Percentiles rank a stretch among this genome's conserved stretches.
These are phyloP conservation scores for Gnaphalium uliginosum DNA, from an alignment of 129 eudicot species.

Conservation along the genomic window DNA sequence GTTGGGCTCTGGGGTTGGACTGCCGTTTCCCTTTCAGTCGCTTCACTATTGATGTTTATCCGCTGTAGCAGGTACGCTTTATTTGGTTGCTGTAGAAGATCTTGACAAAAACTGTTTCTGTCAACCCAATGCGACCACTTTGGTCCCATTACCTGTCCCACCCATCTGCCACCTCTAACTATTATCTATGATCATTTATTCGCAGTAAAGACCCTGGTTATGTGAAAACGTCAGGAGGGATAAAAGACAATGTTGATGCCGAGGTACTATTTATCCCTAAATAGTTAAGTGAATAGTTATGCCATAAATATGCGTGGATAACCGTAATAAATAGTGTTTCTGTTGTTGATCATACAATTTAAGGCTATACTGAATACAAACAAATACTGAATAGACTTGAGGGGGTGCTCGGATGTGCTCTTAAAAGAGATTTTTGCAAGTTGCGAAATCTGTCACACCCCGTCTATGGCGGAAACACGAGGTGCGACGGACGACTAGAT, in stretches of 20 bases:
- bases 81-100: not conserved
- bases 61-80: conserved; percentile 78
- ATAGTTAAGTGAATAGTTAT: not conserved
- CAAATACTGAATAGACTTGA: conserved; percentile 3
- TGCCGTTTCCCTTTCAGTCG: conserved; percentile 65
- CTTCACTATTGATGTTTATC: conserved; percentile 61
- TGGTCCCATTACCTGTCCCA: not conserved
- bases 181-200: conserved; percentile 23
- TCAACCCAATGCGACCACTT: conserved; percentile 4
- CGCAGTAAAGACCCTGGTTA: conserved; percentile 96
- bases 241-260: conserved; percentile 34
- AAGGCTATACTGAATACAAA: not conserved
- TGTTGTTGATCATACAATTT: not conserved
- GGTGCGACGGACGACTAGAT: no score
- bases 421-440: conserved; percentile 8
- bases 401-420: conserved; percentile 5
- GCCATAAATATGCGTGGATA: conserved; percentile 6
- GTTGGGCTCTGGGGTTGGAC: conserved; percentile 98
- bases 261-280: conserved; percentile 48
- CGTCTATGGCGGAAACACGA: no score
- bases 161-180: not conserved
- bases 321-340: not conserved
- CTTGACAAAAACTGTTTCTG: not conserved
- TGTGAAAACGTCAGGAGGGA: conserved; percentile 45
- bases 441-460: no score